These are phyloP conservation scores for Solanum dulcamara DNA, from an alignment of 257 asterid species.

Conservation along the genomic window DNA sequence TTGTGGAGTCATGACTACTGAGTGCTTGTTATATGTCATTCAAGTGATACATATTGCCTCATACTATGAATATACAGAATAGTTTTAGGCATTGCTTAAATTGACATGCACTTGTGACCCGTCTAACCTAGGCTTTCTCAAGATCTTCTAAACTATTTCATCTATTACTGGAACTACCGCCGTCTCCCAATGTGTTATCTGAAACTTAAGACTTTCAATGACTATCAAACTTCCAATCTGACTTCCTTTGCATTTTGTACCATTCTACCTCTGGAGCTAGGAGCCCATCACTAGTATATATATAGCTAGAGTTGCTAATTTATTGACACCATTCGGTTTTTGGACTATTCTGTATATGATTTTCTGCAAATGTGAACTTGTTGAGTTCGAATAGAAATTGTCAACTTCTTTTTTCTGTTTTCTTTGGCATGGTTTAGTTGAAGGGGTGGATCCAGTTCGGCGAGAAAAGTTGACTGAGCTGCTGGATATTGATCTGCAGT, in stretches of 20 bases:
- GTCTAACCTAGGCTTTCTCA: neutral
- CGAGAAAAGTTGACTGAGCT: constrained; percentile 78
- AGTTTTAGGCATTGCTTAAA: neutral
- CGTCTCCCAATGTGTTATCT: neutral
- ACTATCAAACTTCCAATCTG: neutral
- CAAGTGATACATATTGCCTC: neutral
- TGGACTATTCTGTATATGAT: neutral
- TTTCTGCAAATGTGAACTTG: neutral
- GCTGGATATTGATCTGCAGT: constrained; percentile 71
- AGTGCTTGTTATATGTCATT: neutral
- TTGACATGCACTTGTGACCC: neutral
- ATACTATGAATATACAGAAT: neutral
- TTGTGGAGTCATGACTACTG: neutral
- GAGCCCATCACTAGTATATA: neutral
- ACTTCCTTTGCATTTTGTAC: neutral
- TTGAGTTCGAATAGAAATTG: neutral
- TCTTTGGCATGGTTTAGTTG: constrained; percentile 43
- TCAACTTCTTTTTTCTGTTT: constrained; percentile 2
- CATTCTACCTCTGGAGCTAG: neutral
- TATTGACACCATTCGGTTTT: neutral
- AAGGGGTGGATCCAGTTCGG: constrained; percentile 86
- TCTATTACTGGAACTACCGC: neutral
- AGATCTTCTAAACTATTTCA: neutral
- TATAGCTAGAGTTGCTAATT: neutral
- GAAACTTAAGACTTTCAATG: neutral